These are phyloP conservation scores for Adansonia gregorii DNA, from an alignment of 441 rosid genomes.

Conservation along the genomic window DNA sequence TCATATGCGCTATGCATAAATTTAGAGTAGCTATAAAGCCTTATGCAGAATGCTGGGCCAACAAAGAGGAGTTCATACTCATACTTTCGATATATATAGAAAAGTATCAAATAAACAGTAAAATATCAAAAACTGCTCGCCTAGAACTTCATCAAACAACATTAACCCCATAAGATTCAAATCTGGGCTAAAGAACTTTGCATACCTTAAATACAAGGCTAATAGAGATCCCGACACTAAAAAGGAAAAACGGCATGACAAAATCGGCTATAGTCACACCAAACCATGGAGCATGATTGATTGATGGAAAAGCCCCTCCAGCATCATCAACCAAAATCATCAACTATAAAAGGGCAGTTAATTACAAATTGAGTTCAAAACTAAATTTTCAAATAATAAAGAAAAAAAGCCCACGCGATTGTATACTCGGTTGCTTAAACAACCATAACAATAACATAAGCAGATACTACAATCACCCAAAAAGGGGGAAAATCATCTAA, in stretches of 20 bases:
- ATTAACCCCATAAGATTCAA: not conserved
- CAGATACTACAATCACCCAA: not conserved
- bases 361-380: constrained; percentile 1
- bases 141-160: constrained; percentile 22
- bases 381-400: not conserved
- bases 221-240: constrained; percentile 59
- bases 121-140: not conserved
- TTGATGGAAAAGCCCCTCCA: constrained; percentile 63
- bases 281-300: constrained; percentile 69
- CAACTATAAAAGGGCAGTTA: constrained; percentile 42
- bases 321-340: constrained; percentile 72
- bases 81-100: not conserved
- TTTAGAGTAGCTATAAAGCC: not conserved
- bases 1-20: not conserved
- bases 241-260: constrained; percentile 68
- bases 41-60: not conserved
- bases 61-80: not conserved
- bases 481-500: not conserved
- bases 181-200: constrained; percentile 3
- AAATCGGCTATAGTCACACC: constrained; percentile 63
- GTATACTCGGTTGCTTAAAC: not conserved
- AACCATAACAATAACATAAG: not conserved
- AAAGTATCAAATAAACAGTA: constrained; percentile 6
- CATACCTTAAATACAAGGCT: constrained; percentile 54
- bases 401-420: not conserved